Conservation (phyloP, 352 stramenopile genomes). For the Phytophthora foliorum region DNA sequence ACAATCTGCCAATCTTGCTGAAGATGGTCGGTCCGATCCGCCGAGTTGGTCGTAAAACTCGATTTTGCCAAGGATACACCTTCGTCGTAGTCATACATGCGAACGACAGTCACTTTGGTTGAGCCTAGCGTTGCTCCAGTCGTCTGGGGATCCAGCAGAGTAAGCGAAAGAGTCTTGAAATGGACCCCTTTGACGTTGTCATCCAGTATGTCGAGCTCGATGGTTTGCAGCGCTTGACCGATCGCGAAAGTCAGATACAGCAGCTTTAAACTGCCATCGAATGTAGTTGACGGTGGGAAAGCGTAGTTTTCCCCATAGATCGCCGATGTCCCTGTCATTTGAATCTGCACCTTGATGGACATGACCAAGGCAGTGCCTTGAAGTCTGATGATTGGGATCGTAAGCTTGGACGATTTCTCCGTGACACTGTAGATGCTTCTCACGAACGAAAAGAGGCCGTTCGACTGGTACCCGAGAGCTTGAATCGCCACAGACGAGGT, state of each 20-base stretch:
- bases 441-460: constrained; percentile 72
- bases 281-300: constrained; percentile 33
- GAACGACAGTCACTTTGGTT: constrained; percentile 43
- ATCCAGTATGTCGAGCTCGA: constrained; percentile 64
- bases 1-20: constrained; percentile 61
- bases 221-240: constrained; percentile 48
- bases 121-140: constrained; percentile 42
- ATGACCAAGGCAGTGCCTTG: constrained; percentile 58
- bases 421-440: constrained; percentile 65
- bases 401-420: constrained; percentile 51
- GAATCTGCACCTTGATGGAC: constrained; percentile 54
- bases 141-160: constrained; percentile 39
- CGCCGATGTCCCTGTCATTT: constrained; percentile 41
- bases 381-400: constrained; percentile 59
- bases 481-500: constrained; percentile 43
- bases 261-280: constrained; percentile 28
- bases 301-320: constrained; percentile 51
- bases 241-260: constrained; percentile 72
- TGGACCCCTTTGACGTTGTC: constrained; percentile 52
- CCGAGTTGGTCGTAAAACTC: constrained; percentile 38
- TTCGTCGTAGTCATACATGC: constrained; percentile 76
- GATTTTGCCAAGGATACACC: constrained; percentile 34
- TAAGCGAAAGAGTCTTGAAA: constrained; percentile 64
- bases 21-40: neutral
- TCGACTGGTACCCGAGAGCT: constrained; percentile 65